Conservation (phyloP, 805 yeast species). For the Candida pseudofarinosa region DNA sequence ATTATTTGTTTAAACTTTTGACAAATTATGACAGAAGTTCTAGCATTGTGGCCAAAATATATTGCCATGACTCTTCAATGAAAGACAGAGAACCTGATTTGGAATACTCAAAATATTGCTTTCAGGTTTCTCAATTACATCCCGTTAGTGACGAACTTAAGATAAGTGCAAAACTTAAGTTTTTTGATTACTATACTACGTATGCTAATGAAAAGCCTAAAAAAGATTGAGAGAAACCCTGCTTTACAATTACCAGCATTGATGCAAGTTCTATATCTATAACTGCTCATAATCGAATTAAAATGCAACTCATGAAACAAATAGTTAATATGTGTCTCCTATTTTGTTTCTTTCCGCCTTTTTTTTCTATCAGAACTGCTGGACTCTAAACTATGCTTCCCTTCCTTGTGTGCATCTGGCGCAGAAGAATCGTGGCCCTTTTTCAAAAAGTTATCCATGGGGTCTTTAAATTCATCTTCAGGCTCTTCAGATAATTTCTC, state of each 20-base stretch:
- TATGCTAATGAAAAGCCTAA: neutral
- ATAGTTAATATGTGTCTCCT: too few species aligned
- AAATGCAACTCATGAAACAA: too few species aligned
- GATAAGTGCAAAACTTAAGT: conserved; percentile 25
- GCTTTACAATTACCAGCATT: neutral
- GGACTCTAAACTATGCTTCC: too few species aligned
- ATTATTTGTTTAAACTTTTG: conserved; percentile 21
- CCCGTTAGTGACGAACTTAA: conserved; percentile 26
- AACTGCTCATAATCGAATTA: too few species aligned
- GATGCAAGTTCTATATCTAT: neutral
- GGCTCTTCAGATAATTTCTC: conserved; percentile 16
- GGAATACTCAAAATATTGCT: conserved; percentile 19
- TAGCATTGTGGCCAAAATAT: conserved; percentile 24
- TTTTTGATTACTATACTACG: conserved; percentile 18
- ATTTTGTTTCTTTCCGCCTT: too few species aligned
- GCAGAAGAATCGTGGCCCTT: conserved; percentile 1
- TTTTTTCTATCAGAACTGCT: too few species aligned
- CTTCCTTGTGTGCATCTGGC: neutral
- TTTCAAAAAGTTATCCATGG: conserved; percentile 15
- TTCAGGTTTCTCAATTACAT: conserved; percentile 30
- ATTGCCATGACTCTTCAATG: conserved; percentile 16
- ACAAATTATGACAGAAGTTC: conserved; percentile 17
- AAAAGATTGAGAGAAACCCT: neutral
- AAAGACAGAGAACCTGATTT: conserved; percentile 5
- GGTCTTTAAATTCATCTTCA: conserved; percentile 33